Percentiles rank a stretch among this genome's conserved stretches.
Evolutionary conservation across 306 rosid genomes (phyloP).

Genomic region (Quercus berberidifolia): DNA sequence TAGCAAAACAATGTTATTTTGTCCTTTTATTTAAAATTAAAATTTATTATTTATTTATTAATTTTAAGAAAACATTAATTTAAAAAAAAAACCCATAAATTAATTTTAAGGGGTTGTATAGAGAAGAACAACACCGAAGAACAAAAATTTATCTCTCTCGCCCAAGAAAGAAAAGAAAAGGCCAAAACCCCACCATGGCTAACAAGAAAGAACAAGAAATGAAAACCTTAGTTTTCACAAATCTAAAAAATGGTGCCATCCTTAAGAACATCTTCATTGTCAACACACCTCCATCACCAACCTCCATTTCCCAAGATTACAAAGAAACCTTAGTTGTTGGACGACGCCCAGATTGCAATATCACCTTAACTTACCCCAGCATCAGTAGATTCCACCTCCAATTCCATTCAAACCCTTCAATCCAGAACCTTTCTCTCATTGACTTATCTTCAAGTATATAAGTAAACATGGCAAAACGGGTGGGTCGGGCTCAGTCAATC

Average conservation of each 20-base stretch:
- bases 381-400: slow-evolving; percentile 81
- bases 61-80: too few relatives aligned
- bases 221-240: slow-evolving; percentile 60
- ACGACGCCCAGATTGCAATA: slow-evolving; percentile 63
- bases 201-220: slow-evolving; percentile 24
- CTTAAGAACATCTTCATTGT: slow-evolving; percentile 74
- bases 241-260: slow-evolving; percentile 60
- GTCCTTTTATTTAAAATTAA: too few relatives aligned
- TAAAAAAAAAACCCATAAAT: too few relatives aligned
- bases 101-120: too few relatives aligned
- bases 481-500: fast-evolving
- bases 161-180: neutral
- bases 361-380: slow-evolving; percentile 76
- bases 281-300: slow-evolving; percentile 25
- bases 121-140: too few relatives aligned
- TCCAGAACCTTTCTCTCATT: slow-evolving; percentile 42
- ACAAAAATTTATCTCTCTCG: neutral
- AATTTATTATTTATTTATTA: too few relatives aligned
- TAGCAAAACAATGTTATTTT: too few relatives aligned
- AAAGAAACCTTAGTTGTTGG: slow-evolving; percentile 54
- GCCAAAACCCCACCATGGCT: slow-evolving; percentile 23
- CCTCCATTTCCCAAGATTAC: neutral
- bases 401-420: slow-evolving; percentile 44
- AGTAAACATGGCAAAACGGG: too few relatives aligned
- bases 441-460: slow-evolving; percentile 65